Evolutionary conservation across 2,329 filamentous ascomycete genomes (phyloP).

Genomic region (Fusarium humuli): DNA sequence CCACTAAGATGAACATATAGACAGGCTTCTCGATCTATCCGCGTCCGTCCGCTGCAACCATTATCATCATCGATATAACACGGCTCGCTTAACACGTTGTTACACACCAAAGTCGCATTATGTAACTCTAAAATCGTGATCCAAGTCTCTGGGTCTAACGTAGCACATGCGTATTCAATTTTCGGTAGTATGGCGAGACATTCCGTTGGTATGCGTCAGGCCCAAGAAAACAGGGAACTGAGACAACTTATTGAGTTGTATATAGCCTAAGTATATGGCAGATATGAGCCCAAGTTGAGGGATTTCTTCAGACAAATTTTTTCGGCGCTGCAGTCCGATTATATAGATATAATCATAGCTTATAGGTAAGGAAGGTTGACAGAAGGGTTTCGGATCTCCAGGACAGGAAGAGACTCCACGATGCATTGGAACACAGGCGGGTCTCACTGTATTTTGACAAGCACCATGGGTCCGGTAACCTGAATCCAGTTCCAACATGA

Average conservation of each 20-base stretch:
- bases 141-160: constrained; percentile 1
- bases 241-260: neutral
- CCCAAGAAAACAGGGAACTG: neutral
- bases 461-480: constrained; percentile 6
- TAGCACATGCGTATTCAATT: constrained; percentile 13
- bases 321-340: neutral
- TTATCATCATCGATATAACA: constrained; percentile 2
- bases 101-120: constrained; percentile 31
- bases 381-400: neutral
- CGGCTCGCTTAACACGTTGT: constrained; percentile 24
- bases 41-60: neutral
- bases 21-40: constrained; percentile 12
- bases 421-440: neutral
- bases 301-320: neutral
- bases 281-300: neutral
- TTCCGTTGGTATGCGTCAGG: constrained; percentile 3
- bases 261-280: neutral
- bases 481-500: neutral
- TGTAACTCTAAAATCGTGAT: constrained; percentile 27
- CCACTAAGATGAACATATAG: constrained; percentile 3
- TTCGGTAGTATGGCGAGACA: constrained; percentile 7
- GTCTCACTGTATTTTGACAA: constrained; percentile 13
- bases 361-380: neutral
- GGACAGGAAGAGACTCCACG: neutral
- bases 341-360: neutral